Evolutionary conservation across 2,329 filamentous ascomycete species (phyloP).

Genomic region (Coniochaeta sp.): DNA sequence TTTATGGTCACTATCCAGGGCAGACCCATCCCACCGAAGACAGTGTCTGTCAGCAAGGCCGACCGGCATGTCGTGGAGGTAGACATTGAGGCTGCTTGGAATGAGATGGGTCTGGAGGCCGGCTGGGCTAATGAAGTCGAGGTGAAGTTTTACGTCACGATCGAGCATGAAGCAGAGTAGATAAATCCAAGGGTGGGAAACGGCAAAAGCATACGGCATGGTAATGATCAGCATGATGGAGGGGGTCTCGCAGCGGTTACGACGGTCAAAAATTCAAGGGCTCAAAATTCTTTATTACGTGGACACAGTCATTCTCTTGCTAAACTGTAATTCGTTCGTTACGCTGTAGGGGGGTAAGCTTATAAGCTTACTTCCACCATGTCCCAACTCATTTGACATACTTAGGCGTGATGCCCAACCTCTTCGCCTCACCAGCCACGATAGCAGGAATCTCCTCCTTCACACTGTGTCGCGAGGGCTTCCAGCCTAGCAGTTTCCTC

Average conservation of each 20-base stretch:
- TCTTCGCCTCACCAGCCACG: constrained; percentile 30
- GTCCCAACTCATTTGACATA: neutral
- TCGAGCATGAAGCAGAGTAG: constrained; percentile 18
- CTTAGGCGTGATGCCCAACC: constrained; percentile 23
- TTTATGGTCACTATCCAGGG: constrained; percentile 72
- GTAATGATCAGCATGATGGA: neutral
- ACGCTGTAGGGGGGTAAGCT: neutral
- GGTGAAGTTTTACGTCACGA: constrained; percentile 52
- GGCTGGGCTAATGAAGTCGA: constrained; percentile 77
- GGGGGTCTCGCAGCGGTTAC: too few species aligned
- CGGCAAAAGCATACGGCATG: neutral
- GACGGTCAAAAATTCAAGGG: too few species aligned
- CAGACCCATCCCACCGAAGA: constrained; percentile 57
- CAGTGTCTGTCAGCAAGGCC: constrained; percentile 50
- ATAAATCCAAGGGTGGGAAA: neutral
- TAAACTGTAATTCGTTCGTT: neutral
- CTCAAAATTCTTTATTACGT: neutral
- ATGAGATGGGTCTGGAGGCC: constrained; percentile 58
- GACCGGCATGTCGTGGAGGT: constrained; percentile 62
- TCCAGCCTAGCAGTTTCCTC: constrained; percentile 38
- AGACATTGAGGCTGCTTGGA: constrained; percentile 72
- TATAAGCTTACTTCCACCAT: neutral
- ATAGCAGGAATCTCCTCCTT: constrained; percentile 29
- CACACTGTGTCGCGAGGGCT: constrained; percentile 25
- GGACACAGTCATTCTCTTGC: neutral